Base-by-base conservation (phyloP, 805 yeast genomes). In the Hyphopichia homilentoma region DNA sequence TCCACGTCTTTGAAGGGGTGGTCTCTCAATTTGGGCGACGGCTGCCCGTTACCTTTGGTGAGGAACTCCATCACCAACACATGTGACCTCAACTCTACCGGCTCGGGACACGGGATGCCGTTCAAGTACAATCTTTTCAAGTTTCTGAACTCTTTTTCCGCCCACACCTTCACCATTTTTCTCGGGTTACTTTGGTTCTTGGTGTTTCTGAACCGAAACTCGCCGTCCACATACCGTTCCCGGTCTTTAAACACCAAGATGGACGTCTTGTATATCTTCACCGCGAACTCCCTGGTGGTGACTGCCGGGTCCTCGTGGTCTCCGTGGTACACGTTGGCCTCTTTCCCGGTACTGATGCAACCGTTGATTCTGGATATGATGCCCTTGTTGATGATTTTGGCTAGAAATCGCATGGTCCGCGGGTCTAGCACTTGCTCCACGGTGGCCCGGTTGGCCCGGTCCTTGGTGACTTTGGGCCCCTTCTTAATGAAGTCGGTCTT, bases 161-260 rank as follows among this genome's bases (percentile, higher is more conserved):
- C 97, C 99, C 99, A 93, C 16, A 89, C 74, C 57, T 86, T 87
- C 41, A 93, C 96, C 97, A 93, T 90, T 53, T 90, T 90, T 51
- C 98, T 73, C 7, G 97, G 97, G 52, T 93, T 93, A 44, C 88
- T 87, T 48, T 85, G 88, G 36, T 73, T 75, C 47, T 90, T 86
- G 5, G 85, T 73, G 52, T 85, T 84, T 50, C 97, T 68, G 61
- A 93, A 93, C 35, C 99, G 68, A 59, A 77, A 90, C 61, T 93
- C 99, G 22, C 98, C 98, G 53, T 84, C 89, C 12, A 93, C 97
- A 50, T 93, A 93, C 46, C 97, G 64, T 50, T 94, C 97, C 35
- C 99, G 70, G 57, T 93, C 98, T 55, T 89, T 93, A 63, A 93
- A 93, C n/a, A 93, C 96, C 40, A 93, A 65, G 43, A 93, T 93